These are phyloP conservation scores for Boletus pseudo-olivaceus DNA, from an alignment of 768 basidiomycete genomes.

Conservation along the genomic window DNA sequence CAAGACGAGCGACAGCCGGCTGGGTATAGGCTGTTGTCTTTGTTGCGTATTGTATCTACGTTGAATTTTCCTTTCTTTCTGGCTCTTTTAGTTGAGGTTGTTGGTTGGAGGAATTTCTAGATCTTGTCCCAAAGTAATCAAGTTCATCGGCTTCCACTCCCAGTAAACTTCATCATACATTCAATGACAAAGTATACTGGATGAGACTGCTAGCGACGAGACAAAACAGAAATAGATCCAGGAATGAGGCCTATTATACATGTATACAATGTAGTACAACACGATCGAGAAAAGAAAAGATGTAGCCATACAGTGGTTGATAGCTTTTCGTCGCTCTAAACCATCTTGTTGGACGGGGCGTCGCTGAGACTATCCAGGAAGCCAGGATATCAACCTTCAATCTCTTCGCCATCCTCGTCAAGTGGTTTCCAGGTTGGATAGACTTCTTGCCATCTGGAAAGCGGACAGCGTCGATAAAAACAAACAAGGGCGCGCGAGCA, in stretches of 20 bases:
- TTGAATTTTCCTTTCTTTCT: neutral
- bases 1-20: neutral
- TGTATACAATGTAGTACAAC: too few relatives aligned
- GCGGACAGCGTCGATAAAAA: neutral
- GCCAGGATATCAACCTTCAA: neutral
- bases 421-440: constrained; percentile 19
- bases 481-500: neutral
- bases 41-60: constrained; percentile 5
- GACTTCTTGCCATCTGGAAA: constrained; percentile 17
- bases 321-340: neutral
- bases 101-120: neutral
- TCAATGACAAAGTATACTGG: neutral
- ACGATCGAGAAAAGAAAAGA: neutral
- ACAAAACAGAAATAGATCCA: neutral
- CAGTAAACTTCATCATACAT: neutral
- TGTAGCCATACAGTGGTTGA: neutral
- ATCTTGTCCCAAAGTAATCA: neutral
- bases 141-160: neutral
- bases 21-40: neutral
- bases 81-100: neutral
- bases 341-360: neutral
- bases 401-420: constrained; percentile 17
- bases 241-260: neutral
- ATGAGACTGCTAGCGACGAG: neutral
- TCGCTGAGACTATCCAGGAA: neutral